phyloP scores from a whole-genome alignment of 257 asterid species.

The Solanum pimpinellifolium region DNA sequence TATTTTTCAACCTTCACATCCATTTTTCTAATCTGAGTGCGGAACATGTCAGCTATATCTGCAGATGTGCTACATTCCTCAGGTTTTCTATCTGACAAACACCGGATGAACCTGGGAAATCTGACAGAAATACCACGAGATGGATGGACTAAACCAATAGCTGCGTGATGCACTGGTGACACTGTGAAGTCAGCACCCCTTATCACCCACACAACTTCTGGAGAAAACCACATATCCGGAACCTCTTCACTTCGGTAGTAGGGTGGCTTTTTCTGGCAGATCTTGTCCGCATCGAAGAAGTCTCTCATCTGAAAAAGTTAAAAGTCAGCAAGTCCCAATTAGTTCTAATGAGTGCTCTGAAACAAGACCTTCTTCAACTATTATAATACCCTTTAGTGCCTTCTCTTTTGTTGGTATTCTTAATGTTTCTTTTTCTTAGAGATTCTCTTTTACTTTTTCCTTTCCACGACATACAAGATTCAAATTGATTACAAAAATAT shows the following conservation, averaged over 20 bases:
- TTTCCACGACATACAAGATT: background rate
- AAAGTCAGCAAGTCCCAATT: background rate
- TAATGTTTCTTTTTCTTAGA: background rate
- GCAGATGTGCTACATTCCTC: slow-evolving; percentile 73
- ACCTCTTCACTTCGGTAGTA: slow-evolving; percentile 67
- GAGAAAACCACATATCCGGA: slow-evolving; percentile 75
- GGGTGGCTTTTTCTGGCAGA: slow-evolving; percentile 50
- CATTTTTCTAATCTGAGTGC: slow-evolving; percentile 67
- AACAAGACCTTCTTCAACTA: background rate
- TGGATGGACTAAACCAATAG: slow-evolving; percentile 66
- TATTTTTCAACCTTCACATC: slow-evolving; percentile 24
- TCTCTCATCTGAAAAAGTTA: slow-evolving; percentile 55
- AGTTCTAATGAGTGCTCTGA: background rate
- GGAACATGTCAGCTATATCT: slow-evolving; percentile 67
- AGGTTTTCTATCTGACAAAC: slow-evolving; percentile 54
- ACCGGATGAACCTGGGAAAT: slow-evolving; percentile 59
- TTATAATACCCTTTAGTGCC: background rate
- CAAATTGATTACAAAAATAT: background rate
- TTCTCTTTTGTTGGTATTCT: background rate
- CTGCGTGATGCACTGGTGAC: slow-evolving; percentile 81
- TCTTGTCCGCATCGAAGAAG: slow-evolving; percentile 43
- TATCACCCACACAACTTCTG: slow-evolving; percentile 74
- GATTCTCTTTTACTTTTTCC: background rate
- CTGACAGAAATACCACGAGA: slow-evolving; percentile 79
- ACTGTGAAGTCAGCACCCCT: slow-evolving; percentile 76